Evolutionary conservation across 129 eudicot genomes (phyloP), one percentile per base, ranked within the genome.

Genomic region (Helichrysum umbraculigerum): DNA sequence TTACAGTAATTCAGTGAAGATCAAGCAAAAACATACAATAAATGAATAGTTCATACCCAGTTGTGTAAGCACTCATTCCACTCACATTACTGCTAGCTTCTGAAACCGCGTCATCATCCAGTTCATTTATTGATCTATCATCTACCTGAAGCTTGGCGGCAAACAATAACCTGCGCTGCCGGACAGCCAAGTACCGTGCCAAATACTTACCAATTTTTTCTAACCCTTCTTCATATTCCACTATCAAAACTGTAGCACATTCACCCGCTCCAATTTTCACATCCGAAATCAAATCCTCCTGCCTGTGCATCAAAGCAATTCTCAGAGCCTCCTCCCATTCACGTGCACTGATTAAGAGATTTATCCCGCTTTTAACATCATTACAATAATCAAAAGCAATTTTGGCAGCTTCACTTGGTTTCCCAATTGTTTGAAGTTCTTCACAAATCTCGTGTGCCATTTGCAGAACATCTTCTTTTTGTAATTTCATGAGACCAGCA

Each of bases 61-160:
- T 87, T 52, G 99, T 85, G 77, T 94, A 94, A 58, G 99, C 99
- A 73, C 99, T 94, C 99, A 94, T 91, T 81, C 99, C 97, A 73
- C 99, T 94, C 72, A 94, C 79, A 81, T 73, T 91, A 74, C 99
- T 94, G 82, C 99, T 91, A 83, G 99, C 85, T 94, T 94, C 96
- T 57, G 99, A 94, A 81, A 91, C 86, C 58, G 93, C 78, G 44
- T 94, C 99, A 84, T 91, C 96, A 87, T 94, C 99, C 78, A 90
- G 78, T 42, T 88, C 90, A 25, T 82, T 86, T 41, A 83, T 10
- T 3, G 91, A 85, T 37, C 75, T 85, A 42, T 88, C 97, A 59
- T 91, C 97, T 21, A 87, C 82, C 88, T 83, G 85, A 39, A 94
- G 80, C 78, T 86, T 91, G 28, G 97, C 96, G 10, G 97, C 97